Conservation (phyloP, 1,139 yeast genomes). For the Yamadazyma sp. region DNA sequence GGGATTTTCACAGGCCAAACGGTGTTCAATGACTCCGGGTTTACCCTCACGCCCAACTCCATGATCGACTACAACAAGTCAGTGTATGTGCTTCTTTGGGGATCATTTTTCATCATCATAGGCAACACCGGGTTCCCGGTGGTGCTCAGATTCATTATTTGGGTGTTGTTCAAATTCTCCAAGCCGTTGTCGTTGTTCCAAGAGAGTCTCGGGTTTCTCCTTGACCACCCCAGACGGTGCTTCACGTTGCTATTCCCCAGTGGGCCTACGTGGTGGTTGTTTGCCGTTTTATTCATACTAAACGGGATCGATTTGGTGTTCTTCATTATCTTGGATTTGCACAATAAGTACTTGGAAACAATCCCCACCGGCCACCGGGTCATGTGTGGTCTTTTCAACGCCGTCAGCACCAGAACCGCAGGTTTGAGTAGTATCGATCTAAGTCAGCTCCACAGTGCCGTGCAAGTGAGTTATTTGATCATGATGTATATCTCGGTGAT, state of each 20-base stretch:
- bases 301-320: slow-evolving; percentile 78
- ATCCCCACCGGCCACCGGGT: slow-evolving; percentile 69
- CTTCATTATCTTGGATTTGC: slow-evolving; percentile 75
- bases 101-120: slow-evolving; percentile 70
- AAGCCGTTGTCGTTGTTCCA: slow-evolving; percentile 63
- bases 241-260: slow-evolving; percentile 90
- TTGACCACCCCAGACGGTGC: slow-evolving; percentile 97
- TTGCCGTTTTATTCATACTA: slow-evolving; percentile 66
- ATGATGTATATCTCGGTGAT: slow-evolving; percentile 98
- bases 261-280: slow-evolving; percentile 93
- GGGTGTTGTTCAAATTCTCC: slow-evolving; percentile 71
- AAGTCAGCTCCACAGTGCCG: slow-evolving; percentile 77
- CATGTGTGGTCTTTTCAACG: slow-evolving; percentile 83
- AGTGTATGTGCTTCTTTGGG: slow-evolving; percentile 61
- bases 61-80: slow-evolving; percentile 65
- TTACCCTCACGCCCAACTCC: slow-evolving; percentile 76
- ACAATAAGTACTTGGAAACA: slow-evolving; percentile 44
- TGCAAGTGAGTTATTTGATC: slow-evolving; percentile 88
- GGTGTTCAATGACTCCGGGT: slow-evolving; percentile 81
- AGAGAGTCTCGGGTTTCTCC: slow-evolving; percentile 80
- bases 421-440: slow-evolving; percentile 79
- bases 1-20: slow-evolving; percentile 80
- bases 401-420: slow-evolving; percentile 91
- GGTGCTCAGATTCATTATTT: slow-evolving; percentile 71
- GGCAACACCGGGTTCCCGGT: slow-evolving; percentile 96